Evolutionary conservation across 2,329 filamentous ascomycete species (phyloP), one percentile per base, ranked within the genome.

Genomic region (Ophioceras dolichostomum): DNA sequence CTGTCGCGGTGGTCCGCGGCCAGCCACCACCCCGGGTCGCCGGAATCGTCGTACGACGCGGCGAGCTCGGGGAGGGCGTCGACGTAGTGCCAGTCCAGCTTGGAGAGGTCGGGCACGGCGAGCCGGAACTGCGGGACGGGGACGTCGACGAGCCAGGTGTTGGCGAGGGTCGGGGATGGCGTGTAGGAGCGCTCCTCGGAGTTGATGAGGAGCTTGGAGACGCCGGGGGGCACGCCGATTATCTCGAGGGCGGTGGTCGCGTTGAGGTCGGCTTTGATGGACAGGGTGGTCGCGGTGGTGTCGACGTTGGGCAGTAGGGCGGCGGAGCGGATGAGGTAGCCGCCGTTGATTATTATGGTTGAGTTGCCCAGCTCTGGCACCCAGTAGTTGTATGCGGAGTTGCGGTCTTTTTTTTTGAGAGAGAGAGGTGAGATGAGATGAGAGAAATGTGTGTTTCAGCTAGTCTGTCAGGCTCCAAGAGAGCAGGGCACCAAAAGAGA

Each of bases 21-120:
- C 0, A 65, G 65, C 84, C 84, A 91, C 5, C 57, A 55, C 3
- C 69, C 69, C 53, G 91, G 84, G 37, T 85, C 74, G 22, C 22
- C 22, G 22, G 7, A 8, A 12, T 26, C 22, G 12, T 26, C 22
- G 22, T 12, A 7, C 8, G 8, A 8, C 0, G 62, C 43, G 34
- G 68, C 53, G 6, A 84, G 61, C 51, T 89, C 84, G 0, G 83
- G 84, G 0, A 91, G 69, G 0, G 72, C 73, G 53, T 89, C 76
- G 17, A 83, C 49, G 40, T 73, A 76, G 49, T 76, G 76, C 84
- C 84, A 91, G 1, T 68, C 56, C 9, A 83, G 54, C 0, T 60
- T 52, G 22, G 22, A 8, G 8, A 26, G 22, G 7, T 70, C 58
- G 0, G 81, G 80, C 1, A 85, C 45, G 1, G 51, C 47, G 28